Evolutionary conservation across 169 alveolate genomes (phyloP).

Genomic region (Plasmodium vinckei): DNA sequence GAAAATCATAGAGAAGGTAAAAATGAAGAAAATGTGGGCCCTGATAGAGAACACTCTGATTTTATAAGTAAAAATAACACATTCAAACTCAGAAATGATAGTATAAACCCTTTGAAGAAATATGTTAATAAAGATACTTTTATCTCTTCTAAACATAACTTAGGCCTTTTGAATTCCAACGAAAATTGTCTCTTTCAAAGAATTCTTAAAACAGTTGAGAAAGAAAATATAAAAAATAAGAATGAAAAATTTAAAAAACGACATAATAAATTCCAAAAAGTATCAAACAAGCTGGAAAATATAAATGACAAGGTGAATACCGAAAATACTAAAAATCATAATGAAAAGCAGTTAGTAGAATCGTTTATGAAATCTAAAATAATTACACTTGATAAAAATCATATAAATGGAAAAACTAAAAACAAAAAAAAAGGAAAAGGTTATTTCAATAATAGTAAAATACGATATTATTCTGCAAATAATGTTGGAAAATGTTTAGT

Average conservation of each 20-base stretch:
- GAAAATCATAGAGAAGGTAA: slow-evolving; percentile 23
- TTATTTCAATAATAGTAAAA: slow-evolving; percentile 2
- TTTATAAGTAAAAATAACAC: not conserved
- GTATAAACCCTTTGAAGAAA: not conserved
- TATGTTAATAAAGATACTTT: not conserved
- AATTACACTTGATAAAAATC: slow-evolving; percentile 20
- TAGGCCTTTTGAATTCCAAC: slow-evolving; percentile 17
- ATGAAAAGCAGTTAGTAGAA: slow-evolving; percentile 16
- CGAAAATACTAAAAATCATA: slow-evolving; percentile 9
- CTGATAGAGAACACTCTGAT: not conserved
- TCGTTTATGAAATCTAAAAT: slow-evolving; percentile 14
- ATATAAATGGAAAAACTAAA: not conserved
- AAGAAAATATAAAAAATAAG: slow-evolving; percentile 38
- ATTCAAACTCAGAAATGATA: slow-evolving; percentile 1
- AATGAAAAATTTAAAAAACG: slow-evolving; percentile 42
- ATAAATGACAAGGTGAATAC: slow-evolving; percentile 13
- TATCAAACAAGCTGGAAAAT: not conserved
- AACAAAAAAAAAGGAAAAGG: not conserved
- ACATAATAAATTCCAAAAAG: slow-evolving; percentile 15
- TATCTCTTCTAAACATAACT: not conserved
- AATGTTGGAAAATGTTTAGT: not conserved
- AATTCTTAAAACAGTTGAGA: slow-evolving; percentile 38
- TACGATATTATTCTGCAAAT: not conserved
- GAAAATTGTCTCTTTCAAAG: slow-evolving; percentile 54
- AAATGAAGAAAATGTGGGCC: not conserved